These are phyloP conservation scores for barley (Hordeum vulgare) DNA, from an alignment of 176 grass and related monocot species.

Conservation along the genomic window DNA sequence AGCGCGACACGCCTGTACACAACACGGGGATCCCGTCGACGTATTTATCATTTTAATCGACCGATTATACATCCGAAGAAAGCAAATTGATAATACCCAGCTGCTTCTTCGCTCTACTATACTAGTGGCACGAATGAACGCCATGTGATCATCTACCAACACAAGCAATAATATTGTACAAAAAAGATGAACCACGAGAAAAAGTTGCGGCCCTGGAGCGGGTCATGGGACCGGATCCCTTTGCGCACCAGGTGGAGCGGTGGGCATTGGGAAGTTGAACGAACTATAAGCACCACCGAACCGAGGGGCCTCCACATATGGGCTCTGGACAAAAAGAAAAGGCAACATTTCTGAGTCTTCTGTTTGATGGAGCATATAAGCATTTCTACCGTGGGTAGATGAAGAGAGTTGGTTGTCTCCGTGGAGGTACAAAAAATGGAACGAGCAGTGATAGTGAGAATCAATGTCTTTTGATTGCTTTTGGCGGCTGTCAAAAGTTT, in stretches of 20 bases:
- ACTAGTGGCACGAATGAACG: slow-evolving; percentile 18
- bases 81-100: neutral
- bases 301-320: slow-evolving; percentile 83
- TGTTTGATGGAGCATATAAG: neutral
- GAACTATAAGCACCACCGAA: slow-evolving; percentile 34
- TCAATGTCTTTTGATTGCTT: neutral
- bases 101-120: slow-evolving; percentile 1
- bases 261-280: slow-evolving; percentile 73
- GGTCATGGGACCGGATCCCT: slow-evolving; percentile 41
- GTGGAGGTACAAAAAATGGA: neutral
- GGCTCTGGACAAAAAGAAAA: slow-evolving; percentile 49
- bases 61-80: slow-evolving; percentile 25
- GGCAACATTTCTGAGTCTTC: neutral
- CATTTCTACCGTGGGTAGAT: neutral
- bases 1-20: slow-evolving; percentile 14
- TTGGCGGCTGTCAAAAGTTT: neutral
- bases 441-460: neutral
- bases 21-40: neutral
- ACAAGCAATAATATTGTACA: slow-evolving; percentile 43
- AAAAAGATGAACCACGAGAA: slow-evolving; percentile 7
- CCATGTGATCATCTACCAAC: slow-evolving; percentile 18
- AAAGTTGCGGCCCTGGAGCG: neutral
- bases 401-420: neutral
- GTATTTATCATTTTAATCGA: neutral
- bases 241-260: slow-evolving; percentile 78